These are phyloP conservation scores for Populus nigra DNA, from an alignment of 345 rosid genomes.

Conservation along the genomic window DNA sequence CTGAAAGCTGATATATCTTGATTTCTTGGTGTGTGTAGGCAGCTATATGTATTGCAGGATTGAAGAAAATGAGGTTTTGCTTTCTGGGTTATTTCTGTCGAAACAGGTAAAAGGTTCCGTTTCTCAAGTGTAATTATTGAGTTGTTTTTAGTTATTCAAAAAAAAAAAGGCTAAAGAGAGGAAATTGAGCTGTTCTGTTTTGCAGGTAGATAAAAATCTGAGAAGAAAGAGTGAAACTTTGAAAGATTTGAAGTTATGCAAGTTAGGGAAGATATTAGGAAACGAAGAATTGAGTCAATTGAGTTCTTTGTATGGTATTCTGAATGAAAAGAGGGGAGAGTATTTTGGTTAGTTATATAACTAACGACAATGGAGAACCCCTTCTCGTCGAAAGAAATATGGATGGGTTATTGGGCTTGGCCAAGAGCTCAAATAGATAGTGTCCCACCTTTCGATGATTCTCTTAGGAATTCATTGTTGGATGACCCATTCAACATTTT, in stretches of 20 bases:
- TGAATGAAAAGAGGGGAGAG: not conserved
- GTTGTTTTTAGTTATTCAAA: not conserved
- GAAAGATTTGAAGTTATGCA: no score
- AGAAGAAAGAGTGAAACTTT: no score
- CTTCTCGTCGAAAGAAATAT: conserved; percentile 54
- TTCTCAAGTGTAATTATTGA: not conserved
- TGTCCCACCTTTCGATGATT: conserved; percentile 10
- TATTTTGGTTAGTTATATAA: not conserved
- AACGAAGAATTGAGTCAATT: no score
- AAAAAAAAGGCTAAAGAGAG: not conserved
- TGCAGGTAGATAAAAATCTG: not conserved
- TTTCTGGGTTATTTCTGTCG: no score
- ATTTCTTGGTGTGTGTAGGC: no score
- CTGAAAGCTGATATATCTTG: not conserved
- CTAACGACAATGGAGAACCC: conserved; percentile 48
- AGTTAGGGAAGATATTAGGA: no score
- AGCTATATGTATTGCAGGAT: no score
- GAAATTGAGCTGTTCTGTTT: not conserved
- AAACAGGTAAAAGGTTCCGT: no score
- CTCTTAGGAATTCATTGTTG: conserved; percentile 29
- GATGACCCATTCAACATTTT: conserved; percentile 53
- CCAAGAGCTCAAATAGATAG: no score
- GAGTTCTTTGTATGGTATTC: not conserved
- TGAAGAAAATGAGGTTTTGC: no score
- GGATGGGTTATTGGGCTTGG: conserved; percentile 9